A percentile compares a stretch with the other conserved stretches of the same genome.
Conservation (phyloP, 371 early-diverging fungal species). For the Syncephalastrum contaminatum region DNA sequence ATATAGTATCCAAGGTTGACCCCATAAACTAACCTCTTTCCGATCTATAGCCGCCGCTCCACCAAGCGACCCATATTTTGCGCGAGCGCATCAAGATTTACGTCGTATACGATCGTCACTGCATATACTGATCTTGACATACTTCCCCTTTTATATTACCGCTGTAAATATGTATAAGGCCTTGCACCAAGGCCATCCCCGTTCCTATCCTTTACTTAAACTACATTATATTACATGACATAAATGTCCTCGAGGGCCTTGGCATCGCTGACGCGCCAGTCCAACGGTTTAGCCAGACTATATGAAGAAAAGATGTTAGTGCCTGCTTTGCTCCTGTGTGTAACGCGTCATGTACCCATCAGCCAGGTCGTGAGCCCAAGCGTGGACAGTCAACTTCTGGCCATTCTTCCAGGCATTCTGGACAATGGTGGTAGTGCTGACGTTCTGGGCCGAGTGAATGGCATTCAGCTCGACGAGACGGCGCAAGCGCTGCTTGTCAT, state of each 20-base stretch:
- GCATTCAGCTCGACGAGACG: conserved; percentile 77
- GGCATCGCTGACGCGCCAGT: conserved; percentile 13
- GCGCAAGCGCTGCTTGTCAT: conserved; percentile 41
- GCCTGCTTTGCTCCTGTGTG: too few species aligned
- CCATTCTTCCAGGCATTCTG: conserved; percentile 83
- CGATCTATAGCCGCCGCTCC: conserved; percentile 10
- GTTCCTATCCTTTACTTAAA: background rate
- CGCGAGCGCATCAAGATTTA: conserved; percentile 19
- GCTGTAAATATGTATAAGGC: background rate
- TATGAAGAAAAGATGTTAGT: background rate
- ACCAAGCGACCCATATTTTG: conserved; percentile 15
- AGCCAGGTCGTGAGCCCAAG: conserved; percentile 80
- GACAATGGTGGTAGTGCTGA: conserved; percentile 75
- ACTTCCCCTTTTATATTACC: conserved; percentile 4
- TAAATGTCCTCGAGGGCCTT: conserved; percentile 11
- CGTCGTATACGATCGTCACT: conserved; percentile 19
- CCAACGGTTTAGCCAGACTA: conserved; percentile 12
- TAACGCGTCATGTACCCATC: conserved; percentile 46
- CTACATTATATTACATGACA: conserved; percentile 4
- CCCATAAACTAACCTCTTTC: too few species aligned
- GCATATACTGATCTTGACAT: too few species aligned
- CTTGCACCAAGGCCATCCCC: too few species aligned
- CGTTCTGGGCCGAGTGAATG: conserved; percentile 68
- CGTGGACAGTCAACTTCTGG: conserved; percentile 77
- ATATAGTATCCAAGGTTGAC: too few species aligned